A percentile compares a stretch with the other conserved stretches of the same genome.
Evolutionary conservation across 2,329 filamentous ascomycete genomes (phyloP).

Genomic region (Colletotrichum neosansevieriae): DNA sequence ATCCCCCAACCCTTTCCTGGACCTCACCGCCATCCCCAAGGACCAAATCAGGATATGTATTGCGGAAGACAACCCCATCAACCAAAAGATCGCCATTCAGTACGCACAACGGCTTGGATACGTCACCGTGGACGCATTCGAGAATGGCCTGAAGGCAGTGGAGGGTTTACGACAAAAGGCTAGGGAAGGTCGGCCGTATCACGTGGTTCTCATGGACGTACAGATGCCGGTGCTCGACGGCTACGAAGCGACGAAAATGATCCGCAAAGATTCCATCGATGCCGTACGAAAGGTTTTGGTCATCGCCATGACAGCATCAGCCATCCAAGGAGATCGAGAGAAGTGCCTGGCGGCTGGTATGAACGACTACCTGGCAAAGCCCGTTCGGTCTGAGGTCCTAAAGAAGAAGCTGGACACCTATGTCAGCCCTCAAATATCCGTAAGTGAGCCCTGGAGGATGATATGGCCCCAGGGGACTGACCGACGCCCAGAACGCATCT

Average conservation of each 20-base stretch:
- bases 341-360: slow-evolving; percentile 96
- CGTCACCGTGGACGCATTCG: slow-evolving; percentile 83
- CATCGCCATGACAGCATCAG: slow-evolving; percentile 96
- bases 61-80: slow-evolving; percentile 95
- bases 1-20: slow-evolving; percentile 64
- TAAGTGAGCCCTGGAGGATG: slow-evolving; percentile 16
- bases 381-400: slow-evolving; percentile 88
- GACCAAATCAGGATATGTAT: slow-evolving; percentile 89
- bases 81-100: slow-evolving; percentile 92
- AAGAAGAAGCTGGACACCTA: slow-evolving; percentile 82
- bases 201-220: slow-evolving; percentile 94
- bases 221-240: slow-evolving; percentile 96
- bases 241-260: slow-evolving; percentile 88
- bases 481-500: slow-evolving; percentile 8
- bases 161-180: slow-evolving; percentile 84
- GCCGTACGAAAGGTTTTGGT: slow-evolving; percentile 86
- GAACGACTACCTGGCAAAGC: slow-evolving; percentile 98
- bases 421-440: slow-evolving; percentile 52
- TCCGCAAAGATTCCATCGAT: slow-evolving; percentile 81
- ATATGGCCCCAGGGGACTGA: slow-evolving; percentile 5
- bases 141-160: slow-evolving; percentile 89
- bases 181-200: slow-evolving; percentile 80
- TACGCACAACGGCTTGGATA: slow-evolving; percentile 91
- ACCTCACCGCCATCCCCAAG: slow-evolving; percentile 79
- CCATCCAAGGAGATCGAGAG: slow-evolving; percentile 93